phyloP scores from a whole-genome alignment of 768 basidiomycete genomes.

The Jaapia argillacea region DNA sequence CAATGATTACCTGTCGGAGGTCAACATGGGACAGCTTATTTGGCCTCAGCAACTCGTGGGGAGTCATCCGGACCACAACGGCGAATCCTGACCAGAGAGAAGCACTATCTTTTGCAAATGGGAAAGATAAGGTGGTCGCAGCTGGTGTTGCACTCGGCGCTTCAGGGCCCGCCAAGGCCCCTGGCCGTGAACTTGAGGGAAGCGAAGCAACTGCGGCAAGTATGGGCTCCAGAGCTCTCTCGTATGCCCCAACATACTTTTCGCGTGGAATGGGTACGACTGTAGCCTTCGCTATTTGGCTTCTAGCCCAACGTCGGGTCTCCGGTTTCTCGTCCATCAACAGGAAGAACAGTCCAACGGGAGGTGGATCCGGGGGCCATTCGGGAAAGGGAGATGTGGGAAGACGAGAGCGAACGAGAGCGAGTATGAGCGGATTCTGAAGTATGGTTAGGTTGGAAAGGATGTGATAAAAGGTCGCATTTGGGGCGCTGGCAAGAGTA shows the following conservation, averaged over 20 bases:
- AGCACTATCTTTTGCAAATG: conserved; percentile 27
- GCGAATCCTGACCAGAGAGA: conserved; percentile 45
- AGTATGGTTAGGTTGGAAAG: not conserved
- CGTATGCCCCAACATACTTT: conserved; percentile 38
- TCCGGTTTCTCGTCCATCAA: conserved; percentile 37
- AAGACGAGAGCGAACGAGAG: conserved; percentile 21
- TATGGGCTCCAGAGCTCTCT: conserved; percentile 32
- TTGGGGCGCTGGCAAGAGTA: conserved; percentile 15
- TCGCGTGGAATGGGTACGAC: conserved; percentile 34
- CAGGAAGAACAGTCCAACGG: conserved; percentile 51
- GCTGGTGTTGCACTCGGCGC: not conserved
- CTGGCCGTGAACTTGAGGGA: conserved; percentile 1
- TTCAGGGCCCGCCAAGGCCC: not conserved
- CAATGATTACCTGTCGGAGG: conserved; percentile 42
- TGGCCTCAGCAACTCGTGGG: conserved; percentile 28
- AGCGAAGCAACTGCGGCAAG: conserved; percentile 20
- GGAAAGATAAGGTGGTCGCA: conserved; percentile 5
- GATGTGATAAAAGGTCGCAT: conserved; percentile 51
- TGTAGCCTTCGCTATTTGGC: conserved; percentile 28
- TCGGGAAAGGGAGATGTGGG: conserved; percentile 25
- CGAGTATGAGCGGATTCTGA: not conserved
- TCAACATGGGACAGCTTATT: conserved; percentile 27
- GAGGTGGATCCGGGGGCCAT: conserved; percentile 53
- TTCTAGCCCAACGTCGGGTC: conserved; percentile 52
- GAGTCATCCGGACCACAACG: conserved; percentile 42